A percentile compares a stretch with the other conserved stretches of the same genome.
Conservation (phyloP, 2,329 filamentous ascomycete genomes). For the Aspergillus caelatus region DNA sequence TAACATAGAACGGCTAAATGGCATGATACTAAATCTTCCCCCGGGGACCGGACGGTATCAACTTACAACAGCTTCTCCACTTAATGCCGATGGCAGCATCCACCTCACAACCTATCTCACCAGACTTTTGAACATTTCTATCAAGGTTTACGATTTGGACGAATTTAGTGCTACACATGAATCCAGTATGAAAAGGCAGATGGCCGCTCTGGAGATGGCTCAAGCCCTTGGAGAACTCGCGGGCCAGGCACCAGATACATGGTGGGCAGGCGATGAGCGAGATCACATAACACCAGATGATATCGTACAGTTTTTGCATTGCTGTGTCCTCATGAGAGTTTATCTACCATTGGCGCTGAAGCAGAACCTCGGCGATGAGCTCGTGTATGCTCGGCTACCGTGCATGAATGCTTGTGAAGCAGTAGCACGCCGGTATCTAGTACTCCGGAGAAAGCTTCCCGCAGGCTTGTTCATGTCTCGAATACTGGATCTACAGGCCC, state of each 20-base stretch:
- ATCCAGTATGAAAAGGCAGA: constrained; percentile 8
- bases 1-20: constrained; percentile 33
- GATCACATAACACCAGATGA: constrained; percentile 13
- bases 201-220: constrained; percentile 14
- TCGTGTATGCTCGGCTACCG: constrained; percentile 18
- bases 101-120: constrained; percentile 14
- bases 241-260: constrained; percentile 13
- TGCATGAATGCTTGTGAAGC: constrained; percentile 23
- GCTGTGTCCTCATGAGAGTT: constrained; percentile 18
- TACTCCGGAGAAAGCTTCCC: constrained; percentile 16
- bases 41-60: constrained; percentile 32
- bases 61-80: background rate
- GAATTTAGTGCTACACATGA: constrained; percentile 11
- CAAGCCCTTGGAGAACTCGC: constrained; percentile 15
- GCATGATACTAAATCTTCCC: constrained; percentile 41
- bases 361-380: constrained; percentile 14
- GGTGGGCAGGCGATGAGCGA: constrained; percentile 14
- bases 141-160: constrained; percentile 18
- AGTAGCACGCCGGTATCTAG: constrained; percentile 14
- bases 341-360: constrained; percentile 19
- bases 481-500: constrained; percentile 21
- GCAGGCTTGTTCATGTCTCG: constrained; percentile 17
- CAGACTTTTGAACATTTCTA: constrained; percentile 13
- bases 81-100: constrained; percentile 16
- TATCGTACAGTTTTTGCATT: constrained; percentile 21